A percentile compares a stretch with the other conserved stretches of the same genome.
These are phyloP conservation scores for Beauveria sp. DNA, from an alignment of 2,329 filamentous ascomycete genomes.

Conservation along the genomic window DNA sequence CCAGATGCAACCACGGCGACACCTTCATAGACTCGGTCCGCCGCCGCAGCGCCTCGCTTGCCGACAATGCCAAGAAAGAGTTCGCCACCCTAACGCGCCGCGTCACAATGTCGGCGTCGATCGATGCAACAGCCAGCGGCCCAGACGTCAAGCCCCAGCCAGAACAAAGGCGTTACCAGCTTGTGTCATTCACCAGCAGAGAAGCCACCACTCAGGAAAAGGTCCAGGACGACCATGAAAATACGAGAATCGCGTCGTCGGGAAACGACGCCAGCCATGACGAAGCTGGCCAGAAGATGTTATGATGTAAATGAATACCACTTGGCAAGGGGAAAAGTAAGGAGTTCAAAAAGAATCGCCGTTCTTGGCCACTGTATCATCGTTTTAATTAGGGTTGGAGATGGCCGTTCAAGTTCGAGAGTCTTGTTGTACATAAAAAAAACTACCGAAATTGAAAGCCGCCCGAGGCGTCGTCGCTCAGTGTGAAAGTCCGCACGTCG, in stretches of 20 bases:
- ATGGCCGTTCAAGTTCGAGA: constrained; percentile 5
- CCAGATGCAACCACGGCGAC: constrained; percentile 13
- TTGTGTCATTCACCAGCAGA: not conserved
- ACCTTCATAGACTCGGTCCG: constrained; percentile 19
- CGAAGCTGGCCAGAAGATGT: constrained; percentile 4
- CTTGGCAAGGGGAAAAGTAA: not conserved
- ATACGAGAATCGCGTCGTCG: not conserved
- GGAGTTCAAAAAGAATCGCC: not conserved
- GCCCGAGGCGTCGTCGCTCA: not conserved
- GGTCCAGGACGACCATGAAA: not conserved
- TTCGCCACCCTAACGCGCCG: constrained; percentile 17
- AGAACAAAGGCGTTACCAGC: not conserved
- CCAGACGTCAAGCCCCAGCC: not conserved
- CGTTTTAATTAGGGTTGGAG: not conserved
- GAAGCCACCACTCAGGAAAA: not conserved
- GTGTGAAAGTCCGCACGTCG: not conserved
- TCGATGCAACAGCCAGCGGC: constrained; percentile 6
- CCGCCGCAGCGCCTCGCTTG: constrained; percentile 20
- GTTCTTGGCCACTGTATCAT: constrained; percentile 2
- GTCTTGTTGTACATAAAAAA: constrained; percentile 13
- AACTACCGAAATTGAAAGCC: constrained; percentile 9
- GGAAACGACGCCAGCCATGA: not conserved
- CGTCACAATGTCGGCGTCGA: constrained; percentile 11
- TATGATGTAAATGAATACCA: constrained; percentile 7
- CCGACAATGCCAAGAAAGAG: constrained; percentile 19